These are phyloP conservation scores for Verruconis gallopava DNA, from an alignment of 2,329 filamentous ascomycete genomes.

Conservation along the genomic window DNA sequence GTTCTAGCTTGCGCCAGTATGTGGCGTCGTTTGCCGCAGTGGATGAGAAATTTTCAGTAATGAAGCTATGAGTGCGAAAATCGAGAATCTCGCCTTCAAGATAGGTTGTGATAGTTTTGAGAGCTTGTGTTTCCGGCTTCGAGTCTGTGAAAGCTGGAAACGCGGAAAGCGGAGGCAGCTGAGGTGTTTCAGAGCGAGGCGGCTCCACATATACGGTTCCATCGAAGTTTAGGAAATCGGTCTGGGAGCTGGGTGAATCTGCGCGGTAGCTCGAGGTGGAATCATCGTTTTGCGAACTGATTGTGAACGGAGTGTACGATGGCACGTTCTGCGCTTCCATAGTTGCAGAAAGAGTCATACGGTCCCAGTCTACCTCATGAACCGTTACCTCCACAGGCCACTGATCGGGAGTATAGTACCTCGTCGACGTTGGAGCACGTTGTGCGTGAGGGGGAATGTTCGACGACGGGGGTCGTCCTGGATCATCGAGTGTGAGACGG, in stretches of 20 bases:
- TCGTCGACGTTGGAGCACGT: background rate
- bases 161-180: conserved; percentile 11
- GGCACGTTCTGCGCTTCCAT: conserved; percentile 61
- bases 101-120: conserved; percentile 46
- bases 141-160: background rate
- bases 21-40: conserved; percentile 31
- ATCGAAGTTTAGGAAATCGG: background rate
- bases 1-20: conserved; percentile 37
- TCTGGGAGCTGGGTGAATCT: background rate
- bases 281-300: too few relatives aligned
- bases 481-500: conserved; percentile 1
- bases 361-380: conserved; percentile 45
- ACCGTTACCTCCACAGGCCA: conserved; percentile 58
- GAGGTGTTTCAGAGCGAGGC: background rate
- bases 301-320: conserved; percentile 21
- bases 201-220: background rate
- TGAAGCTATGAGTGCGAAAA: conserved; percentile 37
- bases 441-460: conserved; percentile 7
- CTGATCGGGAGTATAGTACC: conserved; percentile 28
- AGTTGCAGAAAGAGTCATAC: conserved; percentile 51
- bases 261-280: background rate
- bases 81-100: conserved; percentile 59
- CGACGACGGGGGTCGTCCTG: conserved; percentile 1
- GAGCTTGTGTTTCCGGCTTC: background rate
- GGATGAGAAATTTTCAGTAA: conserved; percentile 36